Evolutionary conservation across 768 basidiomycete genomes (phyloP).

Genomic region (Nidularia sp.): DNA sequence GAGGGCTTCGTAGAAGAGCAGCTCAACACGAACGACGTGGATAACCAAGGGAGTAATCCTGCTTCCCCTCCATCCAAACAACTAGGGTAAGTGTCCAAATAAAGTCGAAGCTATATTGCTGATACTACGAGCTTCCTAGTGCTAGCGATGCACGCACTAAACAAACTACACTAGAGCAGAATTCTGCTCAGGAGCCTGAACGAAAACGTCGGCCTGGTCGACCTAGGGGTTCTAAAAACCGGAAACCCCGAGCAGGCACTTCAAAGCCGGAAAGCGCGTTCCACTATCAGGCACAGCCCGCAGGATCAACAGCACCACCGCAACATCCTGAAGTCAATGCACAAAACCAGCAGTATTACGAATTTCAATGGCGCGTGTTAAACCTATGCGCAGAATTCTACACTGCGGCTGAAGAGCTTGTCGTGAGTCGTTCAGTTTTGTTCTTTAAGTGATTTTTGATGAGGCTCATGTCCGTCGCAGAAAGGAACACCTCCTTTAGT

Average conservation of each 20-base stretch:
- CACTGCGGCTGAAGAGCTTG: conserved; percentile 78
- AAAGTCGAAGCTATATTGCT: no score
- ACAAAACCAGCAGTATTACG: conserved; percentile 76
- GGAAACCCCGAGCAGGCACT: conserved; percentile 37
- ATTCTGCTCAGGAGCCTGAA: conserved; percentile 29
- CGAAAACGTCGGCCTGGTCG: conserved; percentile 74
- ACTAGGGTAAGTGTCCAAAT: not conserved
- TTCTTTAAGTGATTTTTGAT: conserved; percentile 5
- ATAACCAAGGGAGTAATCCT: conserved; percentile 31
- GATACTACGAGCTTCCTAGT: no score
- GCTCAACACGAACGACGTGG: conserved; percentile 44
- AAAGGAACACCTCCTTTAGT: conserved; percentile 66
- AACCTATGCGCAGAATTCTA: conserved; percentile 85
- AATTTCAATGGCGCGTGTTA: conserved; percentile 82
- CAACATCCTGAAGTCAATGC: conserved; percentile 48
- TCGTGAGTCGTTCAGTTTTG: conserved; percentile 46
- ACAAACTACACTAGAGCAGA: conserved; percentile 18
- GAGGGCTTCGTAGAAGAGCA: conserved; percentile 72
- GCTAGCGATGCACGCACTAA: not conserved
- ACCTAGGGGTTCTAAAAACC: conserved; percentile 77
- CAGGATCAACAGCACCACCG: conserved; percentile 27
- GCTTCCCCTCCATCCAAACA: conserved; percentile 17
- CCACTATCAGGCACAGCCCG: conserved; percentile 38
- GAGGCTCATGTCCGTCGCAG: conserved; percentile 16
- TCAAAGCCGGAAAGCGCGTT: conserved; percentile 35